Base-by-base conservation (phyloP, 768 basidiomycete species). In the Aureoboletus auriporus region DNA sequence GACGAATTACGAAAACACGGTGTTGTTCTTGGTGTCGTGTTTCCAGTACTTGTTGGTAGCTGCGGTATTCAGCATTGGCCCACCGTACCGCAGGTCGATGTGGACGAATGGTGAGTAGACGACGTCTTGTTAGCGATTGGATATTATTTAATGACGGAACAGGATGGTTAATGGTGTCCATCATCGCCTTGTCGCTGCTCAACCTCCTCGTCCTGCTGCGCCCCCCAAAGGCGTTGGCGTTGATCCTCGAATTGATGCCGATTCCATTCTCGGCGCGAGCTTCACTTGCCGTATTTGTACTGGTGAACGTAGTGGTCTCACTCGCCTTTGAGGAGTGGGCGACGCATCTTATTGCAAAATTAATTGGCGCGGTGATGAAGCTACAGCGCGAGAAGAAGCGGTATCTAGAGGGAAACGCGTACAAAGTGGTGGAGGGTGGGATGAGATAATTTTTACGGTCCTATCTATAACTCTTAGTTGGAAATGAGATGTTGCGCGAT, bases 11-110 rank as follows among this genome's bases (percentile, higher is more conserved):
- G 96, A 98, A 67, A 97, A 99, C 65, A 84, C 96, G 6, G 82
- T 79, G 27, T 69, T 99, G 48, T 99, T 99, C 72, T 69, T 97
- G 55, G 74, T 97, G 38, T 97, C 96, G 9, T 96, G 93, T 53
- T 98, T 98, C 82, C 96, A 99, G 70, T 99, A 99, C 67, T 91
- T 98, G 60, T 74, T 98, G 42, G 90, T 96, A 8, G 96, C 95
- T 11, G 95, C 86, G 0, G 93, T 98, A 1, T 99, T 98, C 71
- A 95, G 91, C 64, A 96, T 98, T 56, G 96, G 96, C 0, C 94
- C 94, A 4, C 96, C 96, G 5, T 99, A 95, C 67, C 82, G 96
- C 42, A 88, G 90, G 67, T 79, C 93, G 23, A 89, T 98, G 78
- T 93, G 88, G 82, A 90, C 93, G 13, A 99, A 99, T 62, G 82